A percentile compares a stretch with the other conserved stretches of the same genome.
Conservation (phyloP, 495 filamentous ascomycete genomes). For the Aspergillus bertholletiae region DNA sequence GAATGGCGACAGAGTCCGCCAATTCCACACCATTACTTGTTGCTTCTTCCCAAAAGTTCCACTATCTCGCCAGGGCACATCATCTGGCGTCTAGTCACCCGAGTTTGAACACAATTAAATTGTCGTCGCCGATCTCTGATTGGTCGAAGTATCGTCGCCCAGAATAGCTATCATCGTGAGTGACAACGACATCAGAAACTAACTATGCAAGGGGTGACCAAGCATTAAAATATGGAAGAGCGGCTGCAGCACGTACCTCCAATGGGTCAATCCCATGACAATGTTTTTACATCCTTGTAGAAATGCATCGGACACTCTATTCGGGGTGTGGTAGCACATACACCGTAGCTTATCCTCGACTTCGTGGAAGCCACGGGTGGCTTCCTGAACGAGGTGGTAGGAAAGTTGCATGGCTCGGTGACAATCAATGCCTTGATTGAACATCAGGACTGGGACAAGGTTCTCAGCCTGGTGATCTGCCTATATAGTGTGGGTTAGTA, state of each 20-base stretch:
- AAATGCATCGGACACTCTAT: background rate
- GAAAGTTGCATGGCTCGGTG: slow-evolving; percentile 1
- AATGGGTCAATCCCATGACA: slow-evolving; percentile 4
- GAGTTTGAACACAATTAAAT: background rate
- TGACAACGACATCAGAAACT: background rate
- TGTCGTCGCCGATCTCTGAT: background rate
- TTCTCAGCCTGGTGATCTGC: slow-evolving; percentile 8
- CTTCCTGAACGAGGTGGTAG: slow-evolving; percentile 1
- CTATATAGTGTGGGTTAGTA: background rate
- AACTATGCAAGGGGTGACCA: background rate
- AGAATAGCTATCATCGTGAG: slow-evolving; percentile 1
- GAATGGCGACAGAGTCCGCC: no score
- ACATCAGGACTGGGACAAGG: slow-evolving; percentile 9
- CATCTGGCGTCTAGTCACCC: background rate
- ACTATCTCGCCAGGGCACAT: no score
- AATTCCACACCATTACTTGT: no score
- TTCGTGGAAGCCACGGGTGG: background rate
- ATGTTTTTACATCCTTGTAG: slow-evolving; percentile 2
- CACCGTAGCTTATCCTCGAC: background rate
- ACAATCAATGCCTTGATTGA: slow-evolving; percentile 6
- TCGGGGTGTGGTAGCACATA: background rate
- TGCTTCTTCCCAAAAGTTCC: no score
- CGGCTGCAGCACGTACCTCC: slow-evolving; percentile 3
- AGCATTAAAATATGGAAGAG: background rate
- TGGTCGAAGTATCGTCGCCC: slow-evolving; percentile 1